Evolutionary conservation across 2,329 filamentous ascomycete species (phyloP), one percentile per base, ranked within the genome.

Genomic region (Apiospora pterosperma): DNA sequence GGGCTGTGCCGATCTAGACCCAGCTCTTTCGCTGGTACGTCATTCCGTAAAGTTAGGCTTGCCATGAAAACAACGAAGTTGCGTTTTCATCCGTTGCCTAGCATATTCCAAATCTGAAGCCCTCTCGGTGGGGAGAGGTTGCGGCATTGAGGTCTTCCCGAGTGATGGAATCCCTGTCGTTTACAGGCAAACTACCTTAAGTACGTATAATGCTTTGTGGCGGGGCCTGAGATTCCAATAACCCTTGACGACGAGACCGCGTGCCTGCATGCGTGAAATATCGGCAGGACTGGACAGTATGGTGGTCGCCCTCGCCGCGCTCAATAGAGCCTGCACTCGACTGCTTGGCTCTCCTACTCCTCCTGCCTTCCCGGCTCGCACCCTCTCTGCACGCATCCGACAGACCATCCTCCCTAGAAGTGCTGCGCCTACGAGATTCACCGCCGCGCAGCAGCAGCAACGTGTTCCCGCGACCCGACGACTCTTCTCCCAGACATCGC

Each of bases 401-500:
- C 36, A 10, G 34, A 28, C 14, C 55, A 8, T 23, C 42, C 55
- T 38, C 10, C 19, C 55, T 5, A n/a, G 34, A 12, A 23, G 10
- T 14, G 6, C 34, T 28, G 2, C 52, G 8, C 34, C 64, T 3
- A 10, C 31, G 28, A 42, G 16, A 25, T 36, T 38, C 39, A 38
- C 63, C 63, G 28, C 19, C 28, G 48, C 28, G 28, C 25, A 8
- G 19, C 48, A 7, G 10, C 36, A 16, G 36, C 36, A 38, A 16
- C 11, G 36, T 12, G 36, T 12, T 11, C 36, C 16, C 12, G 23
- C 36, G n/a, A 58, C 36, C 5, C 31, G 42, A 23, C 69, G 69
- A 60, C n/a, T 44, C 25, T 66, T 71, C 65, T 67, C 66, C 14
- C 68, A 67, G 8, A 65, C 63, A 11, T 14, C 44, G 28, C 38